Evolutionary conservation across 1,284 basidiomycete species (phyloP).

Genomic region (Malassezia sympodialis): DNA sequence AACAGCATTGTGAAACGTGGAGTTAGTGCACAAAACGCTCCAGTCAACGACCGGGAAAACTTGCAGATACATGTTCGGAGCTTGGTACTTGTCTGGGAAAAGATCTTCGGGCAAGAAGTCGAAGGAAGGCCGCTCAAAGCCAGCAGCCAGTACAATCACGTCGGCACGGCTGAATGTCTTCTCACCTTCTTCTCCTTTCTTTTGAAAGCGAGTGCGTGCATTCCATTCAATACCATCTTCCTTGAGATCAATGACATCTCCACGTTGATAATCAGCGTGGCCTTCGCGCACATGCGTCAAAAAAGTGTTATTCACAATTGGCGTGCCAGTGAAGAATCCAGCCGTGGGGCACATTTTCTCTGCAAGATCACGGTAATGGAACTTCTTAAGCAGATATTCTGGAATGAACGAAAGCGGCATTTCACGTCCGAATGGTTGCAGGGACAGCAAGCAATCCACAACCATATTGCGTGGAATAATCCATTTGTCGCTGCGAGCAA

Average conservation of each 20-base stretch:
- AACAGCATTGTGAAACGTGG: slow-evolving; percentile 53
- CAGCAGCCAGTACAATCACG: slow-evolving; percentile 58
- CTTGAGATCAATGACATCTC: slow-evolving; percentile 54
- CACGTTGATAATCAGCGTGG: slow-evolving; percentile 55
- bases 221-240: slow-evolving; percentile 51
- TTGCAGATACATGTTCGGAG: slow-evolving; percentile 58
- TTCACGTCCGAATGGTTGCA: slow-evolving; percentile 56
- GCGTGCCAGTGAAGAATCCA: slow-evolving; percentile 41
- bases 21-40: slow-evolving; percentile 57
- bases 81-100: slow-evolving; percentile 56
- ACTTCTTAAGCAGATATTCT: slow-evolving; percentile 53
- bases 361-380: slow-evolving; percentile 56
- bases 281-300: slow-evolving; percentile 54
- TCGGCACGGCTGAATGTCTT: slow-evolving; percentile 52
- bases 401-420: slow-evolving; percentile 49
- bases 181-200: slow-evolving; percentile 46
- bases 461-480: slow-evolving; percentile 51
- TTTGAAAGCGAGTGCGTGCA: slow-evolving; percentile 43
- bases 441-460: slow-evolving; percentile 55
- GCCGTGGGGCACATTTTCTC: slow-evolving; percentile 46
- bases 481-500: slow-evolving; percentile 50
- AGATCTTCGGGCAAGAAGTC: slow-evolving; percentile 57
- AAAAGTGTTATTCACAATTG: slow-evolving; percentile 57
- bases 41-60: slow-evolving; percentile 57
- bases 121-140: slow-evolving; percentile 56